These are phyloP conservation scores for Thoreauomyces humboldtii DNA, from an alignment of 192 early-diverging fungal genomes.

Conservation along the genomic window DNA sequence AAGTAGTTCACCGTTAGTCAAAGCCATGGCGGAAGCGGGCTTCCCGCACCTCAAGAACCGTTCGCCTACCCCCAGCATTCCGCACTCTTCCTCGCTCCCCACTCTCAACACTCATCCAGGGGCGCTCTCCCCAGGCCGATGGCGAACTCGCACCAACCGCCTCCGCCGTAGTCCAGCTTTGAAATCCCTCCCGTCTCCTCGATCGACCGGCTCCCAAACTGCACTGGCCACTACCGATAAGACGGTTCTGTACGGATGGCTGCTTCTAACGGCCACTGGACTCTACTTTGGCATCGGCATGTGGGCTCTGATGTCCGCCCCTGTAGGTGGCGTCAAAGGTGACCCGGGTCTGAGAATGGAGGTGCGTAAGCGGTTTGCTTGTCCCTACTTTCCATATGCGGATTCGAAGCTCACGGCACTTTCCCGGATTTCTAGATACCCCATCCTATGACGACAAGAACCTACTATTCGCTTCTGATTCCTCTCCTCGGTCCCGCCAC, in stretches of 20 bases:
- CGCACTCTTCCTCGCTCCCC: too few relatives aligned
- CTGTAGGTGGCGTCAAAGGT: not conserved
- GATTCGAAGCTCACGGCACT: too few relatives aligned
- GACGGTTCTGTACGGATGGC: slow-evolving; percentile 4
- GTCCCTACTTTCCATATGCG: too few relatives aligned
- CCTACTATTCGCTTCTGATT: slow-evolving; percentile 78
- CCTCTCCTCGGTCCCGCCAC: slow-evolving; percentile 76
- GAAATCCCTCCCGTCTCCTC: not conserved
- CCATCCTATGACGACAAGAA: slow-evolving; percentile 39
- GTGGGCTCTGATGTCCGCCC: not conserved
- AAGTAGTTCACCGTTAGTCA: too few relatives aligned
- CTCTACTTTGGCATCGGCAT: slow-evolving; percentile 8
- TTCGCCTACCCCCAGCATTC: too few relatives aligned
- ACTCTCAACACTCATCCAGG: too few relatives aligned
- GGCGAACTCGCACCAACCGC: too few relatives aligned
- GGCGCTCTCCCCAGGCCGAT: too few relatives aligned
- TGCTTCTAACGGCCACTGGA: slow-evolving; percentile 4
- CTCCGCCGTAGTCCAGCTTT: too few relatives aligned
- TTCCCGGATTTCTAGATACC: slow-evolving; percentile 10
- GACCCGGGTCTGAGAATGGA: not conserved
- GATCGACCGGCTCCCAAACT: not conserved
- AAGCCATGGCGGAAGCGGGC: too few relatives aligned
- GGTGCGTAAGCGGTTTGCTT: too few relatives aligned
- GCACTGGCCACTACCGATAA: not conserved
- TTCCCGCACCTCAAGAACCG: too few relatives aligned